phyloP scores from a whole-genome alignment of 768 basidiomycete species.

The Calocybe indica region DNA sequence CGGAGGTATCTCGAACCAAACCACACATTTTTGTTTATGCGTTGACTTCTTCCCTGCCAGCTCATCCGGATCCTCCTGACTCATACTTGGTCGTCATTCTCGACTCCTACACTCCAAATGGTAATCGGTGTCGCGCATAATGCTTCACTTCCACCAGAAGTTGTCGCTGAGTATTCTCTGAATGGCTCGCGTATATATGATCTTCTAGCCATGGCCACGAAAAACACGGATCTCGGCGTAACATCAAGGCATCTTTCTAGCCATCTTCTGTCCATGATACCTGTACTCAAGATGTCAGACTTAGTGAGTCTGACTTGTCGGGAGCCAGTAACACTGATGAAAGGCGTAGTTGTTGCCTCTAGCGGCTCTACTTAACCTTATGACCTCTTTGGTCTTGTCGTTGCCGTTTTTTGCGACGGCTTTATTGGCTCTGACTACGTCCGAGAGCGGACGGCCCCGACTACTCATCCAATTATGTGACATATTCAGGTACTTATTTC shows the following conservation, averaged over 20 bases:
- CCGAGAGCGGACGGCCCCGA: conserved; percentile 14
- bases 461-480: conserved; percentile 35
- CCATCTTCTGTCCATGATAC: conserved; percentile 34
- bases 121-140: conserved; percentile 28
- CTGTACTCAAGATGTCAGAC: conserved; percentile 26
- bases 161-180: conserved; percentile 21
- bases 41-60: conserved; percentile 25
- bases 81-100: conserved; percentile 36
- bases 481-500: conserved; percentile 35
- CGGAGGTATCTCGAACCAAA: conserved; percentile 37
- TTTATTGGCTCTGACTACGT: conserved; percentile 23
- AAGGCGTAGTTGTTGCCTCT: conserved; percentile 36
- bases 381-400: conserved; percentile 38
- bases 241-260: conserved; percentile 23
- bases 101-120: conserved; percentile 44
- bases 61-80: conserved; percentile 56
- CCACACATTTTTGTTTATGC: not conserved
- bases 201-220: conserved; percentile 32
- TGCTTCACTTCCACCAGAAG: conserved; percentile 17
- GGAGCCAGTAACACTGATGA: conserved; percentile 8
- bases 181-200: conserved; percentile 40
- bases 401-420: conserved; percentile 41
- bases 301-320: conserved; percentile 29
- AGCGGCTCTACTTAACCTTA: conserved; percentile 46
- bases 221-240: conserved; percentile 25